Evolutionary conservation across 2,329 filamentous ascomycete species (phyloP).

Genomic region (Curvularia spicifera): DNA sequence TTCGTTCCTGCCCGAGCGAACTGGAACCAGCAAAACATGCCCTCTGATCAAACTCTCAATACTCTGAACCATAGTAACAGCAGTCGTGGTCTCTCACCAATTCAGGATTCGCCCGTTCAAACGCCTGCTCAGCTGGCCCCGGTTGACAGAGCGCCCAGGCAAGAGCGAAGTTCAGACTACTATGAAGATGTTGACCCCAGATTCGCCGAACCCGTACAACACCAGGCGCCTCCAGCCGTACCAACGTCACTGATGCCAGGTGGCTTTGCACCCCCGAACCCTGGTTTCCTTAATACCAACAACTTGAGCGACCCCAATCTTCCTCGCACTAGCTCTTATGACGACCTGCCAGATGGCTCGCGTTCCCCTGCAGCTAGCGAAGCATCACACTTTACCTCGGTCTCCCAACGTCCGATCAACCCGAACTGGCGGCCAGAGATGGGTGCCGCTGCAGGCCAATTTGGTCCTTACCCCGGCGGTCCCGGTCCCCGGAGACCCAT

Average conservation of each 20-base stretch:
- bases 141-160: slow-evolving; percentile 24
- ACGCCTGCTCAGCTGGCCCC: slow-evolving; percentile 41
- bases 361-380: slow-evolving; percentile 78
- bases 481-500: slow-evolving; percentile 36
- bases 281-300: slow-evolving; percentile 33
- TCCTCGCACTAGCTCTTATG: slow-evolving; percentile 60
- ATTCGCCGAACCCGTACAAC: slow-evolving; percentile 65
- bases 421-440: slow-evolving; percentile 76
- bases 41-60: slow-evolving; percentile 35
- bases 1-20: slow-evolving; percentile 57
- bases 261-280: slow-evolving; percentile 42
- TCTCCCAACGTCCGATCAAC: slow-evolving; percentile 87
- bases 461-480: slow-evolving; percentile 35
- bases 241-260: slow-evolving; percentile 45
- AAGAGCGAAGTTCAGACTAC: slow-evolving; percentile 63
- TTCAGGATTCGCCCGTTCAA: slow-evolving; percentile 49
- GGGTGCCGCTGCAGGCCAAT: slow-evolving; percentile 49
- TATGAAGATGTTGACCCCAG: slow-evolving; percentile 94
- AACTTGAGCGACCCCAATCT: slow-evolving; percentile 44
- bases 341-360: slow-evolving; percentile 67
- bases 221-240: slow-evolving; percentile 36
- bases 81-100: slow-evolving; percentile 49
- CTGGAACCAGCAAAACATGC: slow-evolving; percentile 47
- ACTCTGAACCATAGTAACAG: slow-evolving; percentile 36
- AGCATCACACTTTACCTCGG: slow-evolving; percentile 84